Percentiles rank a stretch among this genome's conserved stretches.
Evolutionary conservation across 2,329 filamentous ascomycete species (phyloP).

Genomic region (Fusarium metavorans): DNA sequence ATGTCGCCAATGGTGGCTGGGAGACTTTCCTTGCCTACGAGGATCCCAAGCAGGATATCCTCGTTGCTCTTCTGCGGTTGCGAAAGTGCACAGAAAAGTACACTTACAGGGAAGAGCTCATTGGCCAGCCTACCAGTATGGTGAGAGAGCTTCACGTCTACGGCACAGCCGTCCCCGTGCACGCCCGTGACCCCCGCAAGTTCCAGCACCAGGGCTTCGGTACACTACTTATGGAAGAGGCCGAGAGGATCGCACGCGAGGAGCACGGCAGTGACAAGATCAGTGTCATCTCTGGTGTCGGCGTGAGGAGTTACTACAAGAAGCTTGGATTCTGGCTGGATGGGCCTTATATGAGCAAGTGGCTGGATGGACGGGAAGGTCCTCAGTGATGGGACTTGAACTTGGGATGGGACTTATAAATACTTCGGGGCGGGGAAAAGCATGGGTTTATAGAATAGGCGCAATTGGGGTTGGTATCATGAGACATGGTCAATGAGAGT

Average conservation of each 20-base stretch:
- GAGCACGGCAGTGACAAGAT: slow-evolving; percentile 96
- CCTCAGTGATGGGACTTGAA: slow-evolving; percentile 22
- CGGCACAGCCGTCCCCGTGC: slow-evolving; percentile 95
- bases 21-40: slow-evolving; percentile 99
- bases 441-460: slow-evolving; percentile 38
- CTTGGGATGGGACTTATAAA: slow-evolving; percentile 18
- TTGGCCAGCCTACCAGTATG: slow-evolving; percentile 87
- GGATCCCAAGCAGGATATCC: slow-evolving; percentile 97
- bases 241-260: slow-evolving; percentile 91
- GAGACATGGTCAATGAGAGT: slow-evolving; percentile 10
- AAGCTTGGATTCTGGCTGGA: slow-evolving; percentile 95
- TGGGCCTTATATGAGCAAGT: slow-evolving; percentile 85
- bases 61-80: slow-evolving; percentile 89
- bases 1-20: slow-evolving; percentile 95
- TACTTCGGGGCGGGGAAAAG: slow-evolving; percentile 29
- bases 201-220: slow-evolving; percentile 99
- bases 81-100: slow-evolving; percentile 92
- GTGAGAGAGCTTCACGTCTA: slow-evolving; percentile 97
- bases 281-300: slow-evolving; percentile 97
- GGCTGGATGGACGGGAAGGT: slow-evolving; percentile 62
- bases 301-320: slow-evolving; percentile 93
- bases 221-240: slow-evolving; percentile 96
- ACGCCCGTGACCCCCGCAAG: slow-evolving; percentile 93
- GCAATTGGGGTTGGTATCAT: slow-evolving; percentile 32
- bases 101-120: slow-evolving; percentile 90